A percentile compares a stretch with the other conserved stretches of the same genome.
Conservation (phyloP, 345 rosid genomes). For the Trapa bicornis region DNA sequence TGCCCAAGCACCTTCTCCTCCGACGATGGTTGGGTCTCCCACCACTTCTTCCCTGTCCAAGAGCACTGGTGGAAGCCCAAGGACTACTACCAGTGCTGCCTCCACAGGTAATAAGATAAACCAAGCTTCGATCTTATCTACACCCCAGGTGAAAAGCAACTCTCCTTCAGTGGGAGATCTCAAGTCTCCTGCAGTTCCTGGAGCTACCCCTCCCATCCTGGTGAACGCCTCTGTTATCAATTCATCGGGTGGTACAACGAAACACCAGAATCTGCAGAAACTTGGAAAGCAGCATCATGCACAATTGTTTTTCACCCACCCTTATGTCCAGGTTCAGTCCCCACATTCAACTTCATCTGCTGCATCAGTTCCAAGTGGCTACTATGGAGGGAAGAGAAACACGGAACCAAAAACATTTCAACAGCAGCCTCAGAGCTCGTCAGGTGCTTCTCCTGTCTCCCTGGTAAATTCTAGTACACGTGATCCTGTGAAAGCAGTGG, state of each 20-base stretch:
- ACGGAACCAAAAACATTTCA: slow-evolving; percentile 40
- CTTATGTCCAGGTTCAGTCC: slow-evolving; percentile 45
- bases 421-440: slow-evolving; percentile 33
- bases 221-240: slow-evolving; percentile 46
- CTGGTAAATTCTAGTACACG: slow-evolving; percentile 27
- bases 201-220: slow-evolving; percentile 47
- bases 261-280: slow-evolving; percentile 40
- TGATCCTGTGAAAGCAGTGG: slow-evolving; percentile 66
- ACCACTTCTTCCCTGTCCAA: slow-evolving; percentile 74
- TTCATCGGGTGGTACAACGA: slow-evolving; percentile 37
- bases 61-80: slow-evolving; percentile 83
- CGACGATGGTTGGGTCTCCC: slow-evolving; percentile 63
- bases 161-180: slow-evolving; percentile 35
- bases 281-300: slow-evolving; percentile 36
- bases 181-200: slow-evolving; percentile 49
- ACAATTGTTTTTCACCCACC: slow-evolving; percentile 42
- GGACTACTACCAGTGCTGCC: slow-evolving; percentile 51
- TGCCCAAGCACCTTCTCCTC: slow-evolving; percentile 57
- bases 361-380: slow-evolving; percentile 32
- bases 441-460: slow-evolving; percentile 24
- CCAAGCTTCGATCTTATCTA: slow-evolving; percentile 47
- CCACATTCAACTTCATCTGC: slow-evolving; percentile 27
- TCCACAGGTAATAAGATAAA: slow-evolving; percentile 45
- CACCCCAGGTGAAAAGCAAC: slow-evolving; percentile 60
- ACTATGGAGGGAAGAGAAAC: slow-evolving; percentile 53